phyloP scores from a whole-genome alignment of 2,329 filamentous ascomycete species.

The Pseudopithomyces chartarum region DNA sequence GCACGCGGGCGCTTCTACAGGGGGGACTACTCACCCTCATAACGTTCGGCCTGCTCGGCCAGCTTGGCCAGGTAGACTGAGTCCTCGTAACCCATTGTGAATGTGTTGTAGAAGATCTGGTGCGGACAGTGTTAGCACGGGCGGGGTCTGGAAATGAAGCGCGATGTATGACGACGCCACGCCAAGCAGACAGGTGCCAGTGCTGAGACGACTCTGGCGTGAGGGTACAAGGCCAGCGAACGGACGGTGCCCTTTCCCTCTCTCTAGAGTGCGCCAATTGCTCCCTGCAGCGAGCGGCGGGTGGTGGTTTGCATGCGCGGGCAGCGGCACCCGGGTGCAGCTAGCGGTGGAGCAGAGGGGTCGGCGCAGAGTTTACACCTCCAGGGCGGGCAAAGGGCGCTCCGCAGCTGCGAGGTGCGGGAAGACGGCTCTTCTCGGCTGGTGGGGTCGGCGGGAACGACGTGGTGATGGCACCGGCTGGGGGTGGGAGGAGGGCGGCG shows the following conservation, averaged over 20 bases:
- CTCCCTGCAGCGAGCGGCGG: slow-evolving; percentile 12
- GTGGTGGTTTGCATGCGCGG: slow-evolving; percentile 25
- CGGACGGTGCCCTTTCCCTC: not conserved
- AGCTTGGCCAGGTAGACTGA: slow-evolving; percentile 99
- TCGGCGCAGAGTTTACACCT: slow-evolving; percentile 20
- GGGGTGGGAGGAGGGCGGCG: slow-evolving; percentile 23
- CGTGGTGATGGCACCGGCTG: slow-evolving; percentile 26
- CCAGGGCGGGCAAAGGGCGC: slow-evolving; percentile 4
- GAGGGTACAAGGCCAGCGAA: slow-evolving; percentile 1
- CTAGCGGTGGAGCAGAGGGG: slow-evolving; percentile 34
- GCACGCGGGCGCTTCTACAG: slow-evolving; percentile 4
- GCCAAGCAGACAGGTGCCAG: not conserved
- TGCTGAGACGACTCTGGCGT: slow-evolving; percentile 12
- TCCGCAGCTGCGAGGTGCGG: not conserved
- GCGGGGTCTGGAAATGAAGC: slow-evolving; percentile 14
- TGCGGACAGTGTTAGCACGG: slow-evolving; percentile 28
- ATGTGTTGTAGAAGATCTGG: slow-evolving; percentile 28
- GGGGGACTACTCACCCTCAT: slow-evolving; percentile 74
- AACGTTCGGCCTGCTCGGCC: slow-evolving; percentile 99
- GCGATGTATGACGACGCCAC: slow-evolving; percentile 14
- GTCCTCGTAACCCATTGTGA: slow-evolving; percentile 98
- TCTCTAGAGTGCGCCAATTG: slow-evolving; percentile 8
- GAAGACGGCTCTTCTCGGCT: slow-evolving; percentile 13
- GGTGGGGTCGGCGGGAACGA: slow-evolving; percentile 15
- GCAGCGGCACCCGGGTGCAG: slow-evolving; percentile 18